Base-by-base conservation (phyloP, 2,329 filamentous ascomycete species). In the Fusarium piperis region DNA sequence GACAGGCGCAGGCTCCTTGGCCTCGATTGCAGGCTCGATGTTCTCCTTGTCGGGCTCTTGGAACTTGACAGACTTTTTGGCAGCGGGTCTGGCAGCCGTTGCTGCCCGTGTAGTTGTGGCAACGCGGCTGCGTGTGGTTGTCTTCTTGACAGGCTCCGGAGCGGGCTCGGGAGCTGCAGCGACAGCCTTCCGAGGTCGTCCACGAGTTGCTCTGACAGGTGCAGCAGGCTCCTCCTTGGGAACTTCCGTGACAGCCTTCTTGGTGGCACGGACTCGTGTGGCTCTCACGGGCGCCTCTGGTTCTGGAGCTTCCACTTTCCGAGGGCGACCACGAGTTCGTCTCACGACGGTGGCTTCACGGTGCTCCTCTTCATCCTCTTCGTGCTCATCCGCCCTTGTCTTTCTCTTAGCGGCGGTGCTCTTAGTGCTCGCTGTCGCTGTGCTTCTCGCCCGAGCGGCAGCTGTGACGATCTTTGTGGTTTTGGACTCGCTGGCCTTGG, bases 11-110 rank as follows among this genome's bases (percentile, higher is more conserved):
- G 80, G 68, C 53, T 79, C 76, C 75, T 85, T 85, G 30, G 76
- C 69, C 62, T 80, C 82, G 23, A 78, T 60, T 3, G 78, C 72
- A 15, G 87, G 88, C 20, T 83, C 78, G 38, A 89, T 79, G 70
- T 91, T 91, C 77, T 92, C 90, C 80, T 92, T 91, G 77, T 90
- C 89, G 4, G 88, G 87, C 72, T 89, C 88, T 76, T 90, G 85
- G 77, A 91, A 91, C 64, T 87, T 90, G 74, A 91, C 89, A 3
- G 83, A 85, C 82, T 91, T 92, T 82, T 88, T 90, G 35, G 83
- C 79, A 6, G 83, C 81, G 18, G 86, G 79, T 78, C 84, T 87
- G 23, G 79, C 77, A 36, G 79, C 77, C 3, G 76, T 68, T 35
- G 81, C 78, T 16, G 77, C 70, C 32, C 81, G 83, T 46, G 78